Evolutionary conservation across 345 rosid species (phyloP), one percentile per base, ranked within the genome.

Genomic region (Anacardium occidentale): DNA sequence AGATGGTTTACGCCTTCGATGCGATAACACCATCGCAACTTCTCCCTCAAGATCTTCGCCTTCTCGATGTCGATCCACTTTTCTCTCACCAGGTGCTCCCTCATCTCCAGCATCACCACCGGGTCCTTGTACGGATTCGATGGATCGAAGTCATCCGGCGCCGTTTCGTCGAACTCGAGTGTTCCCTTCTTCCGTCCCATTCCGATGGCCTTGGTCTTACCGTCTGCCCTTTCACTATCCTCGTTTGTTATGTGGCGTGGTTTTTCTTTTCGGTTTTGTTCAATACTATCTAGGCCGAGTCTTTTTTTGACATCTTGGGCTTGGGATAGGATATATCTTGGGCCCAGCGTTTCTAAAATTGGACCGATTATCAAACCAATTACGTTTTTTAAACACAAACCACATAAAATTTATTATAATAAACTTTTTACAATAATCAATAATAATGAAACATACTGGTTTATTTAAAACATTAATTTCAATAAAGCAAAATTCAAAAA

Each of bases 61-160:
- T 93, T 96, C 89, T 93, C 97, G 68, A 96, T 96, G 59, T 88
- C 90, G 82, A 96, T 93, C 99, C 99, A 96, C 75, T 96, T 96
- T 90, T 96, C 99, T 37, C 99, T 79, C 17, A 90, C 96, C 45
- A 90, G 54, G 80, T 96, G 93, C 90, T 96, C 98, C 77, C 98
- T 90, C 97, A 96, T 96, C 80, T 96, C 99, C 50, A 96, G 79
- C 94, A 91, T 85, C 62, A 96, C 99, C 80, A 93, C 99, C 73
- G 99, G 99, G 70, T 93, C 99, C 83, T 91, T 93, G 83, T 93
- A 93, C 37, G 98, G 96, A 58, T 93, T 68, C 24, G 55, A 79
- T 56, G 96, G 89, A 76, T 96, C 98, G 83, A 93, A 96, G 20
- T 88, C 93, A 79, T 93, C 99, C 82, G 99, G 99, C 83, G 98